Percentiles rank a stretch among this genome's conserved stretches.
Evolutionary conservation across 192 early-diverging fungal species (phyloP).

Genomic region (Backusella macrospora): DNA sequence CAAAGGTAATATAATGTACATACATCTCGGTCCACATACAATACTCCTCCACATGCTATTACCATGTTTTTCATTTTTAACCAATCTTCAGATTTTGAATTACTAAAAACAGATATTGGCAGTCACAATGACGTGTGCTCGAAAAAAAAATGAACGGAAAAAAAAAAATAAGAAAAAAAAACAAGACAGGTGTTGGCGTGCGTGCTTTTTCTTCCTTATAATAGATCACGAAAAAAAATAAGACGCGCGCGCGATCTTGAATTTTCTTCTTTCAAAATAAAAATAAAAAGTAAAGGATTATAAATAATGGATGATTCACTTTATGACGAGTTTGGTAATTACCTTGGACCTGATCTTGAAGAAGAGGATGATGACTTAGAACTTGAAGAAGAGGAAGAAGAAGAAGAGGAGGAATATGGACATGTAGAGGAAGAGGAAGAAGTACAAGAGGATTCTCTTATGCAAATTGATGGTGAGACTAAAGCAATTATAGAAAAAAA

Average conservation of each 20-base stretch:
- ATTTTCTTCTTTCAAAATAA: not conserved
- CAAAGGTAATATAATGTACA: not conserved
- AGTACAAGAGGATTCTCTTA: slow-evolving; percentile 38
- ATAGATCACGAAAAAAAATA: slow-evolving; percentile 8
- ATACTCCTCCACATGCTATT: not conserved
- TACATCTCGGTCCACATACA: not conserved
- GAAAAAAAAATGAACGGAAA: not conserved
- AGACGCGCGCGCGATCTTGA: slow-evolving; percentile 13
- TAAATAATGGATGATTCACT: slow-evolving; percentile 71
- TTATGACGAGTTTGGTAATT: slow-evolving; percentile 97
- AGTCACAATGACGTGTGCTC: slow-evolving; percentile 6
- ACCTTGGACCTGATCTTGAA: slow-evolving; percentile 94
- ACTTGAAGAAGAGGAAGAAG: slow-evolving; percentile 54
- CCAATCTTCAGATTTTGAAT: no score
- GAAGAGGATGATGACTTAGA: slow-evolving; percentile 63
- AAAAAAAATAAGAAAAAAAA: not conserved
- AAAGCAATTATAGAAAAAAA: not conserved
- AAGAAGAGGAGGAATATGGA: slow-evolving; percentile 36
- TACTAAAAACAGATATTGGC: not conserved
- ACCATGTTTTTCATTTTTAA: not conserved
- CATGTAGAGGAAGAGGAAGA: slow-evolving; percentile 43
- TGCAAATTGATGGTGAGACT: slow-evolving; percentile 66
- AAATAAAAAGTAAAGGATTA: not conserved
- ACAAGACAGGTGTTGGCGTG: not conserved
- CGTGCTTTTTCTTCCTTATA: not conserved